Conservation (phyloP, 495 filamentous ascomycete species). For the Trichodelitschia bisporula region DNA sequence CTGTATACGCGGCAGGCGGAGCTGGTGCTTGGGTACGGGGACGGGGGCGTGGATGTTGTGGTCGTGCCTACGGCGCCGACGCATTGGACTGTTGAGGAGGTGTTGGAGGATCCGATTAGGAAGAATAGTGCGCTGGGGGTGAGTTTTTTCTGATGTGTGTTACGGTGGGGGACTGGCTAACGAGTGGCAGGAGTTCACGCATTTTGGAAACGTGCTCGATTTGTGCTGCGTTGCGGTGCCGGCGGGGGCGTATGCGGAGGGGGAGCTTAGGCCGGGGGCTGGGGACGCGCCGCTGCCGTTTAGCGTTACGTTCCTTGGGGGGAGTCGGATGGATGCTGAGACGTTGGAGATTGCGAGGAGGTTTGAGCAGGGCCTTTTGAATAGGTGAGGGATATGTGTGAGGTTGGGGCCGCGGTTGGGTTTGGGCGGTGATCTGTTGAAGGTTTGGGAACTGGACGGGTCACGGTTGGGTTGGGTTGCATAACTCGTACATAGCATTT, state of each 20-base stretch:
- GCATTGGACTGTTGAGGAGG: slow-evolving; percentile 31
- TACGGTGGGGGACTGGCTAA: too few relatives aligned
- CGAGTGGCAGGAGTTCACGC: slow-evolving; percentile 38
- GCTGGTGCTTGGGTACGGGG: slow-evolving; percentile 19
- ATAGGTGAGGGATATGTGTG: too few relatives aligned
- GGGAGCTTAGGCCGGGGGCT: slow-evolving; percentile 9
- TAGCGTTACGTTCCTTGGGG: slow-evolving; percentile 34
- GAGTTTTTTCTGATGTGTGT: too few relatives aligned
- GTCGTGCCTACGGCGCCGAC: slow-evolving; percentile 35
- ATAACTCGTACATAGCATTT: too few relatives aligned
- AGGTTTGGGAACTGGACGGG: too few relatives aligned
- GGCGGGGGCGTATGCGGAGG: slow-evolving; percentile 21
- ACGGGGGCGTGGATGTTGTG: slow-evolving; percentile 26
- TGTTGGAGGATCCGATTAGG: slow-evolving; percentile 27
- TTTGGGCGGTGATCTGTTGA: too few relatives aligned
- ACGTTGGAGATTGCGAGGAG: slow-evolving; percentile 27
- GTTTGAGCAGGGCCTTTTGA: slow-evolving; percentile 22
- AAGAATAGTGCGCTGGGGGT: slow-evolving; percentile 30
- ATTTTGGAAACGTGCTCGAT: slow-evolving; percentile 41
- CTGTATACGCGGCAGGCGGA: slow-evolving; percentile 23
- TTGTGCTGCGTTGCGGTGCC: slow-evolving; percentile 34
- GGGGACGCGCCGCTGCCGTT: slow-evolving; percentile 26
- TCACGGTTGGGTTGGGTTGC: too few relatives aligned
- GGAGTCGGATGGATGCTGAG: slow-evolving; percentile 28
- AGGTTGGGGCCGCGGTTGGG: too few relatives aligned